phyloP scores from a whole-genome alignment of 106 monocot species.

The Posidonia australis region DNA sequence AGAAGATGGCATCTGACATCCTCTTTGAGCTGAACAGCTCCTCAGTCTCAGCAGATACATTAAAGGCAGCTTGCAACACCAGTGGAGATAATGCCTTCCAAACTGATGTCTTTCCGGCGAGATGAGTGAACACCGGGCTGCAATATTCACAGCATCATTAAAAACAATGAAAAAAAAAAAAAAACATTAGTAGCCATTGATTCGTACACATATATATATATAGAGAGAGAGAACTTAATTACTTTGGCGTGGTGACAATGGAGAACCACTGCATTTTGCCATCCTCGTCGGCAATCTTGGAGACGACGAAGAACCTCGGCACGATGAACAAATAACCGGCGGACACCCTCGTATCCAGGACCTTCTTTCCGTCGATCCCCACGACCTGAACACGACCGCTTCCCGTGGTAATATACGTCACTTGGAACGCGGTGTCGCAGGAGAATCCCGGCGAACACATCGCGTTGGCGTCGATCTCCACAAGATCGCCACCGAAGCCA shows the following conservation, averaged over 20 bases:
- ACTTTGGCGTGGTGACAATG: slow-evolving; percentile 77
- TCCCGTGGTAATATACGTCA: slow-evolving; percentile 60
- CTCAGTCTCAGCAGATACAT: slow-evolving; percentile 58
- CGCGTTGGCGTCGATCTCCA: slow-evolving; percentile 49
- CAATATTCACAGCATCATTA: background rate
- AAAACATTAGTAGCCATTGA: too few relatives aligned
- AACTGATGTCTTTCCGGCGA: too few relatives aligned
- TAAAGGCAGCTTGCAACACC: slow-evolving; percentile 64
- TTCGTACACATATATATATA: too few relatives aligned
- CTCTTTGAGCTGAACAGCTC: slow-evolving; percentile 78
- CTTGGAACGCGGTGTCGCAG: slow-evolving; percentile 73
- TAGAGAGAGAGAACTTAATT: too few relatives aligned
- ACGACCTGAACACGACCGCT: slow-evolving; percentile 78
- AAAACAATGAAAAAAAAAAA: background rate
- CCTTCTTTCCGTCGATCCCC: too few relatives aligned
- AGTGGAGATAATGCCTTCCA: slow-evolving; percentile 58
- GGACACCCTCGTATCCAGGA: slow-evolving; percentile 45
- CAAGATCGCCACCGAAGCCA: slow-evolving; percentile 67
- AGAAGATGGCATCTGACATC: slow-evolving; percentile 71
- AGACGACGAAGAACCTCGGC: slow-evolving; percentile 80
- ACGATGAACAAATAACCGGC: too few relatives aligned
- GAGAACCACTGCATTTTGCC: slow-evolving; percentile 94
- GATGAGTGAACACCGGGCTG: slow-evolving; percentile 75
- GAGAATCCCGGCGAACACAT: slow-evolving; percentile 93
- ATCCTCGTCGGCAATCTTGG: slow-evolving; percentile 65